phyloP scores from a whole-genome alignment of 352 stramenopile species.

The Pythium apleroticum region DNA sequence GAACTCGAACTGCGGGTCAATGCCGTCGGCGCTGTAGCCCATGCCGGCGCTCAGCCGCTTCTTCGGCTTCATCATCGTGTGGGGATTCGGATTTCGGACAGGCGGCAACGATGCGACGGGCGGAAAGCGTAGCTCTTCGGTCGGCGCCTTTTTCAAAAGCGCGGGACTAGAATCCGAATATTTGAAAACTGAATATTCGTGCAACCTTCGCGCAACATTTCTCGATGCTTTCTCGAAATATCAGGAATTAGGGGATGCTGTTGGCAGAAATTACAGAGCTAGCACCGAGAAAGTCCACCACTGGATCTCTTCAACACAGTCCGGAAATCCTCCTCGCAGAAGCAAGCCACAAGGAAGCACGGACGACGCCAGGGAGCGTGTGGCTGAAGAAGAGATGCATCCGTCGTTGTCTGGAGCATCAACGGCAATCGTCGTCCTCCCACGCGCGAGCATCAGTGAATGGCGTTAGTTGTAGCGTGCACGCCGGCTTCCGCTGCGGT shows the following conservation, averaged over 20 bases:
- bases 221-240: neutral
- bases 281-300: neutral
- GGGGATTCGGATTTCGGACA: too few species aligned
- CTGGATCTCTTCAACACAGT: neutral
- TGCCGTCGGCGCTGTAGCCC: conserved; percentile 23
- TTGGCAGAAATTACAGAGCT: neutral
- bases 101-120: neutral
- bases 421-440: too few species aligned
- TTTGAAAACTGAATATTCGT: conserved; percentile 11
- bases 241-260: neutral
- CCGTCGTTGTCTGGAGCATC: too few species aligned
- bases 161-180: conserved; percentile 1
- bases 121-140: neutral
- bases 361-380: neutral
- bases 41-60: conserved; percentile 31
- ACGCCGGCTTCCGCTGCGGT: neutral
- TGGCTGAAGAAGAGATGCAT: neutral
- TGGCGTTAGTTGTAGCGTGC: too few species aligned
- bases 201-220: conserved; percentile 18
- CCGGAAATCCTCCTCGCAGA: too few species aligned
- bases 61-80: conserved; percentile 27
- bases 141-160: conserved; percentile 1
- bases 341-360: too few species aligned
- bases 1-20: conserved; percentile 78
- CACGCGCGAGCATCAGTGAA: too few species aligned